phyloP scores from a whole-genome alignment of 31 red algal species.

The Odonthalia washingtoniensis region DNA sequence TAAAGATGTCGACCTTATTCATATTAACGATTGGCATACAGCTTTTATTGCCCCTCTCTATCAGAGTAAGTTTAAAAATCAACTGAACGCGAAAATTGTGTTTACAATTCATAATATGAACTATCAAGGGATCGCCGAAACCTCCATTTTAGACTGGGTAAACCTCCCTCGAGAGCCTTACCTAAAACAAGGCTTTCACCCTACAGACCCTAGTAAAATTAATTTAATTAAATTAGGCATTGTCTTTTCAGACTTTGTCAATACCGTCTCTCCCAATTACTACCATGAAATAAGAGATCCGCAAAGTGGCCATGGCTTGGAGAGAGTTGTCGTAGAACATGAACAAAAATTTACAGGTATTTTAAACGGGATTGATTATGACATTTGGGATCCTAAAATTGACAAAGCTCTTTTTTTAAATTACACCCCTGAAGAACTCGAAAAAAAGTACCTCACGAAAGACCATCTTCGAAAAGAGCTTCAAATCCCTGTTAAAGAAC shows the following conservation, averaged over 20 bases:
- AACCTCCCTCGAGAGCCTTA: neutral
- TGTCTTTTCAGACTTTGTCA: slow-evolving; percentile 2
- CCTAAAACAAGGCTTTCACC: neutral
- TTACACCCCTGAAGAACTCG: slow-evolving; percentile 2
- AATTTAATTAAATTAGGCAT: slow-evolving; percentile 9
- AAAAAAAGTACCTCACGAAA: neutral
- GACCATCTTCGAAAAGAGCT: no score
- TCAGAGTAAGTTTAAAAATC: no score
- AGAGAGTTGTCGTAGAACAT: neutral
- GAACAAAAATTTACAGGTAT: slow-evolving; percentile 2
- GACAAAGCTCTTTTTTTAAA: slow-evolving; percentile 15
- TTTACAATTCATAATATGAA: slow-evolving; percentile 24
- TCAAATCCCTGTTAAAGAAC: no score
- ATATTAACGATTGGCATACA: no score
- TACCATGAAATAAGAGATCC: neutral
- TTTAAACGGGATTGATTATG: slow-evolving; percentile 16
- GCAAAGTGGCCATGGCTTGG: slow-evolving; percentile 3
- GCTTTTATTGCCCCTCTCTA: no score
- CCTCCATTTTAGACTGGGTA: neutral
- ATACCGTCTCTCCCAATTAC: neutral
- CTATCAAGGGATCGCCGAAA: slow-evolving; percentile 1
- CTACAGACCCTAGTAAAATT: neutral
- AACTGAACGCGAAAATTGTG: neutral
- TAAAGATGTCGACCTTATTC: no score
- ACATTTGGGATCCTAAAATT: slow-evolving; percentile 8